phyloP scores from a whole-genome alignment of 2,329 filamentous ascomycete genomes.

The Furcasterigmium furcatum region DNA sequence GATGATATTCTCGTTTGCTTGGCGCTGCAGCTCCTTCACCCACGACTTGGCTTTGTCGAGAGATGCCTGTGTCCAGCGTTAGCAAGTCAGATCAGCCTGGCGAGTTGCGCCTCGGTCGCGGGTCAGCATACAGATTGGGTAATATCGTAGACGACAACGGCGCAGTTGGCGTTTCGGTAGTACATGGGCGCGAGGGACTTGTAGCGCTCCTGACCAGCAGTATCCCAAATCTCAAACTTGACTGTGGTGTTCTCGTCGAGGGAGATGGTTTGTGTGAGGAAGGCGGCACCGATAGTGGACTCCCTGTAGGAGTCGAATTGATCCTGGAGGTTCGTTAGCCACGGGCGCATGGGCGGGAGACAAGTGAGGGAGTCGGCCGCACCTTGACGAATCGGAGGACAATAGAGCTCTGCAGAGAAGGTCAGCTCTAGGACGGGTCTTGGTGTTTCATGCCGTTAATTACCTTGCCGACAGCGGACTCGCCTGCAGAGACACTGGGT shows the following conservation, averaged over 20 bases:
- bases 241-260: conserved; percentile 97
- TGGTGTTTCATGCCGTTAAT: conserved; percentile 10
- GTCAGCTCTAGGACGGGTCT: conserved; percentile 10
- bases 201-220: conserved; percentile 96
- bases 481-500: conserved; percentile 59
- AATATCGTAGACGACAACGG: conserved; percentile 98
- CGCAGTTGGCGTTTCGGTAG: conserved; percentile 98
- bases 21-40: conserved; percentile 98
- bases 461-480: conserved; percentile 99
- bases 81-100: no score
- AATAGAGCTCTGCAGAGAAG: conserved; percentile 75
- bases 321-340: conserved; percentile 55
- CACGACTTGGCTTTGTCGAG: conserved; percentile 98
- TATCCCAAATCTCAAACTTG: conserved; percentile 99
- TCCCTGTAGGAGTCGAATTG: conserved; percentile 98
- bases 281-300: conserved; percentile 97
- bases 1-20: conserved; percentile 99
- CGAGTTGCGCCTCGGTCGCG: not conserved
- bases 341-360: not conserved
- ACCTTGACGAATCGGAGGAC: conserved; percentile 98
- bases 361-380: conserved; percentile 24
- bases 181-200: conserved; percentile 99
- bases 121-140: conserved; percentile 95
- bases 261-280: conserved; percentile 97
- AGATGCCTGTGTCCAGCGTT: conserved; percentile 64